Conservation (phyloP, 495 filamentous ascomycete species). For the Talaromyces liani region DNA sequence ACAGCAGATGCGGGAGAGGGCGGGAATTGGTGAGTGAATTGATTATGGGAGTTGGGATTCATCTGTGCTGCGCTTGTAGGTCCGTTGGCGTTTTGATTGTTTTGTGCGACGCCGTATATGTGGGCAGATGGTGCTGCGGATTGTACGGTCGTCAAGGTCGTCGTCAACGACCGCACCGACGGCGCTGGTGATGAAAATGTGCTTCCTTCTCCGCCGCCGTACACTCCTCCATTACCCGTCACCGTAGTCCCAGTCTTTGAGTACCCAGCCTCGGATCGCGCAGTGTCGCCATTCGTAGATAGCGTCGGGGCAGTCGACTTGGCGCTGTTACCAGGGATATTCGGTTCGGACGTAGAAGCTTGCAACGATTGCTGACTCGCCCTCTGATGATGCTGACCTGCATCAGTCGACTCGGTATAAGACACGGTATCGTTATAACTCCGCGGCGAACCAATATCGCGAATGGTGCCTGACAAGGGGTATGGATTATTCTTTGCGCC, state of each 20-base stretch:
- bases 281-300: slow-evolving; percentile 70
- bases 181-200: slow-evolving; percentile 92
- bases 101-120: slow-evolving; percentile 35
- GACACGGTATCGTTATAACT: slow-evolving; percentile 33
- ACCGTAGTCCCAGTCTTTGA: slow-evolving; percentile 72
- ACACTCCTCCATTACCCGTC: slow-evolving; percentile 51
- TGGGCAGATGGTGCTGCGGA: slow-evolving; percentile 67
- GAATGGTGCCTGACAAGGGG: slow-evolving; percentile 52
- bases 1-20: slow-evolving; percentile 69
- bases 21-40: slow-evolving; percentile 91
- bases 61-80: slow-evolving; percentile 34
- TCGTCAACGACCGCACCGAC: slow-evolving; percentile 85
- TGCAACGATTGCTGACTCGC: slow-evolving; percentile 13
- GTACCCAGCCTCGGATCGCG: slow-evolving; percentile 64
- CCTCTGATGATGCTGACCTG: slow-evolving; percentile 14
- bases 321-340: slow-evolving; percentile 36
- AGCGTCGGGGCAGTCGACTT: slow-evolving; percentile 71
- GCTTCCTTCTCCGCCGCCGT: slow-evolving; percentile 65
- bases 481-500: slow-evolving; percentile 78
- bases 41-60: slow-evolving; percentile 46
- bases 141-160: slow-evolving; percentile 93
- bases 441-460: slow-evolving; percentile 30
- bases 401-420: slow-evolving; percentile 22
- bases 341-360: slow-evolving; percentile 16
- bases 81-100: slow-evolving; percentile 27